These are phyloP conservation scores for Penicillium sp. DNA, from an alignment of 2,329 filamentous ascomycete species.

Conservation along the genomic window DNA sequence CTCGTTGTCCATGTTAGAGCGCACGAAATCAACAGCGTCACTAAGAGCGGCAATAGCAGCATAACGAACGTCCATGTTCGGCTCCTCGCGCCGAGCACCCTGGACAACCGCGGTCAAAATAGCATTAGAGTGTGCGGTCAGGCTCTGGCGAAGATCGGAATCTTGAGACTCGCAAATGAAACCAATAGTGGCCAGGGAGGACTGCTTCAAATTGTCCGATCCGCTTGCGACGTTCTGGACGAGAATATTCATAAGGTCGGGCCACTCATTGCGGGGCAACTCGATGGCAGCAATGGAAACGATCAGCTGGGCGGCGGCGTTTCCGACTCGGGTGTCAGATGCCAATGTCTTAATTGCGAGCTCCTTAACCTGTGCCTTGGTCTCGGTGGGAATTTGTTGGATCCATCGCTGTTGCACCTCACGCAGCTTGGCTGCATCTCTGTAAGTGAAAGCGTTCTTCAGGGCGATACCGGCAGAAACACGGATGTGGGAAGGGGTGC, in stretches of 20 bases:
- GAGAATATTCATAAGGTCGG: constrained; percentile 81
- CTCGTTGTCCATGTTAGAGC: constrained; percentile 98
- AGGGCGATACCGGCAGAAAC: constrained; percentile 92
- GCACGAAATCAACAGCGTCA: constrained; percentile 95
- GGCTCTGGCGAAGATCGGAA: constrained; percentile 74
- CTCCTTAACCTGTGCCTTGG: constrained; percentile 85
- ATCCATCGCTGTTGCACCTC: constrained; percentile 95
- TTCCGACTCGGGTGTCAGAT: constrained; percentile 81
- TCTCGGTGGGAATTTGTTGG: constrained; percentile 73
- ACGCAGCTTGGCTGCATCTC: constrained; percentile 82
- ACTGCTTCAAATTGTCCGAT: constrained; percentile 85
- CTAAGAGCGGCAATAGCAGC: constrained; percentile 92
- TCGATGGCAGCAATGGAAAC: constrained; percentile 94
- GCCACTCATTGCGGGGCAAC: constrained; percentile 89
- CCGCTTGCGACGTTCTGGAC: constrained; percentile 92
- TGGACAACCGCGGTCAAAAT: constrained; percentile 98
- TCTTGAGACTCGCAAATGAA: constrained; percentile 98
- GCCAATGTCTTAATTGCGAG: constrained; percentile 84
- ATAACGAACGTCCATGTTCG: constrained; percentile 84
- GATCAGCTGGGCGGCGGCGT: constrained; percentile 91
- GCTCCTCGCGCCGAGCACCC: constrained; percentile 93
- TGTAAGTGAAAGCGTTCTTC: constrained; percentile 96
- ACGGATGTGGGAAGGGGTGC: constrained; percentile 78
- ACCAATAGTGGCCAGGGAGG: constrained; percentile 92
- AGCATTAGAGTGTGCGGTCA: constrained; percentile 89